A percentile compares a stretch with the other conserved stretches of the same genome.
Evolutionary conservation across 257 asterid species (phyloP).

Genomic region (Jacaranda mimosifolia): DNA sequence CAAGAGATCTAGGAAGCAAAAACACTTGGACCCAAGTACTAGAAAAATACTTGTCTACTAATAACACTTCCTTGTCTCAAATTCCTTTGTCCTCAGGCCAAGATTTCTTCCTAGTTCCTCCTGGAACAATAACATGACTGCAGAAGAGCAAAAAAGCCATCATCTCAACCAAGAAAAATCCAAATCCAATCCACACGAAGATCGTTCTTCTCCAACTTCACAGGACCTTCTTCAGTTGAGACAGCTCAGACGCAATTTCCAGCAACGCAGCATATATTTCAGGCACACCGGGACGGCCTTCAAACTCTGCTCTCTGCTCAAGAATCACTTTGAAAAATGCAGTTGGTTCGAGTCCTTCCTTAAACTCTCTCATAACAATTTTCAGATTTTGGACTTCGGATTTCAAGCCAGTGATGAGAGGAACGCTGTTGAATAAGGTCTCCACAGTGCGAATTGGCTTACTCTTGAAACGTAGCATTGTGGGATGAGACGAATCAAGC

Average conservation of each 20-base stretch:
- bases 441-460: conserved; percentile 44
- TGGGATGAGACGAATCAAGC: conserved; percentile 54
- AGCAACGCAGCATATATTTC: conserved; percentile 58
- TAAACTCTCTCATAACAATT: conserved; percentile 44
- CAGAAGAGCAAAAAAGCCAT: conserved; percentile 39
- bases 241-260: conserved; percentile 55
- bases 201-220: conserved; percentile 64
- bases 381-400: conserved; percentile 60
- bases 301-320: conserved; percentile 61
- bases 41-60: background rate
- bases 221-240: conserved; percentile 45
- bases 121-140: conserved; percentile 49
- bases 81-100: background rate
- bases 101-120: conserved; percentile 39
- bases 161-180: conserved; percentile 39
- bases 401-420: conserved; percentile 60
- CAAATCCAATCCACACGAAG: conserved; percentile 60
- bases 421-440: conserved; percentile 52
- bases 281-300: conserved; percentile 62
- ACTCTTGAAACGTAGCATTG: conserved; percentile 64
- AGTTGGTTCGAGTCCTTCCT: conserved; percentile 52
- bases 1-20: background rate
- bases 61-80: background rate
- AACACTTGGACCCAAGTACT: background rate
- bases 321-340: conserved; percentile 50